These are phyloP conservation scores for Ascosphaera acerosa DNA, from an alignment of 2,329 filamentous ascomycete genomes.

Conservation along the genomic window DNA sequence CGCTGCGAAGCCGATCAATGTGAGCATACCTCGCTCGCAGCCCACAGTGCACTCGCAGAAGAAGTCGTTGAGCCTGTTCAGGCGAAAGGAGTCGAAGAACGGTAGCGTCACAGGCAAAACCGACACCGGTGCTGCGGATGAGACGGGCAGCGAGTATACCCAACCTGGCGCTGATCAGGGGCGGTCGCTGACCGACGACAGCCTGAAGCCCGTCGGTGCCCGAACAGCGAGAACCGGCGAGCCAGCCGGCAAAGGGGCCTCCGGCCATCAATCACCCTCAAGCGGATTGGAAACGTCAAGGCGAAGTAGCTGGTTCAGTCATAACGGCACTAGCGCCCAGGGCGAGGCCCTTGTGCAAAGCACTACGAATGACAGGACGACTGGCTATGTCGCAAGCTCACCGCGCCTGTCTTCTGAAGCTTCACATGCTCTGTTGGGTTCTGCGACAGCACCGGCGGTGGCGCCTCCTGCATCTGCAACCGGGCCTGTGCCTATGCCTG, in stretches of 20 bases:
- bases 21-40: not conserved
- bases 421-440: too few relatives aligned
- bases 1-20: not conserved
- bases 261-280: constrained; percentile 6
- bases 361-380: too few relatives aligned
- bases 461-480: too few relatives aligned
- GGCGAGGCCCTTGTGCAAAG: too few relatives aligned
- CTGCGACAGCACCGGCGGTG: too few relatives aligned
- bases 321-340: constrained; percentile 4
- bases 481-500: too few relatives aligned
- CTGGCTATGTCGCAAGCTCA: too few relatives aligned
- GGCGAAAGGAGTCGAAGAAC: constrained; percentile 9
- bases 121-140: constrained; percentile 6
- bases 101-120: constrained; percentile 3
- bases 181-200: constrained; percentile 12
- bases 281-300: not conserved
- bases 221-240: too few relatives aligned
- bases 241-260: too few relatives aligned
- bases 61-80: constrained; percentile 19
- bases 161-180: constrained; percentile 15
- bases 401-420: too few relatives aligned
- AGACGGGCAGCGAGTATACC: constrained; percentile 14
- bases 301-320: constrained; percentile 17
- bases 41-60: not conserved
- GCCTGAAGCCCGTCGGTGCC: too few relatives aligned